Base-by-base conservation (phyloP, 495 filamentous ascomycete genomes). In the Hypomontagnella monticulosa region DNA sequence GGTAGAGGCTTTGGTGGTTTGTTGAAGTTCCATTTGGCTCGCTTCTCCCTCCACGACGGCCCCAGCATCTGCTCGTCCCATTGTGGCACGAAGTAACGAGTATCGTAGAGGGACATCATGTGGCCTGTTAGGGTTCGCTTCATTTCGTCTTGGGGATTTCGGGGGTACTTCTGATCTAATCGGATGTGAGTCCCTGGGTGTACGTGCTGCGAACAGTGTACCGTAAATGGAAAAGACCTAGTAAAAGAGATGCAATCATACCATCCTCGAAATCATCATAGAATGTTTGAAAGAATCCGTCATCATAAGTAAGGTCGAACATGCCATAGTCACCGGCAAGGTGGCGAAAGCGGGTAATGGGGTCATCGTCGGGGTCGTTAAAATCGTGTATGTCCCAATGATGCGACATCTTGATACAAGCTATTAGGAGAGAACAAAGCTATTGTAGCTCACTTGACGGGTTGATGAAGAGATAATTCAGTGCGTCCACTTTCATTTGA, bases 1-100 rank as follows among this genome's bases (percentile, higher is more conserved):
- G 49, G 34, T 2, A 40, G 34, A 52, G 49, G 34, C 18, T 52
- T 52, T 10, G 49, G 49, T 18, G 49, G 49, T 2, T 52, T 40
- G 14, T 52, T 33, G 9, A 52, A 52, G 18, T 52, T 33, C 49
- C 49, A 52, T 14, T 52, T 52, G 49, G 2, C 18, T 38, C 49
- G 49, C 12, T 52, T 37, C 12, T 52, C 16, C 14, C 19, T 38
- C 49, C 49, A 52, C 2, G 33, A 1, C 11, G 34, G 49, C 3
- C 49, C 49, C 9, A 52, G 18, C 34, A 52, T 40, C 15, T 52
- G 49, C 11, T 52, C 49, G 18, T 52, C 49, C 49, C 49, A 52
- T 9, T 52, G 49, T 11, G 49, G 49, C 15, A 52, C 34, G 10
- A 52, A 52, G 18, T 52, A 52, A n/a, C 49, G 49, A 40, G 49